Evolutionary conservation across 306 rosid genomes (phyloP), one percentile per base, ranked within the genome.

Genomic region (Arachis hypogaea): DNA sequence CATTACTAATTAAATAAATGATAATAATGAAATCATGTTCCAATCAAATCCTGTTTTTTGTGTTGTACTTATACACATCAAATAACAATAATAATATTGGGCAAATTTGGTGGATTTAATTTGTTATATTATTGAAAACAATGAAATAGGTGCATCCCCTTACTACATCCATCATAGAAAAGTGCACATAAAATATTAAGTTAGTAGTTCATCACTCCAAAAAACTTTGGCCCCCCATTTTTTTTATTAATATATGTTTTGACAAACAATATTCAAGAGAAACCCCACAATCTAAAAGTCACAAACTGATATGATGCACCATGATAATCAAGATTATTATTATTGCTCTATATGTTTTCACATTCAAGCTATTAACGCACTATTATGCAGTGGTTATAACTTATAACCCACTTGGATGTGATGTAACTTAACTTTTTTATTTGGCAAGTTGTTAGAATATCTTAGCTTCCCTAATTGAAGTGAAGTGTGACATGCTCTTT

Each of bases 361-460:
- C 64, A 78, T 79, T 60, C 69, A 72, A 85, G 71, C 74, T 82
- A 80, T 77, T 82, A 55, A 18, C 58, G 7, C 68, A 42, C 4
- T 33, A 2, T 2, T 33, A 60, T 76, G 68, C 65, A 67, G 75
- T 78, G 84, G 80, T 82, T 81, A 66, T 84, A 84, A 71, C 85
- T 62, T 81, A 66, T 84, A 84, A 71, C 83, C 64, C 77, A 59
- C 84, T 76, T 4, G 71, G 84, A 85, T 82, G 82, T 82, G 86
- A 85, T 58, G 69, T 81, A 73, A 64, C 62, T 51, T 77, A 59
- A 62, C 82, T 80, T 63, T 22, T 33, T 4, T 68, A 49, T 63
- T 7, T 57, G 8, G 22, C 45, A 76, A 83, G 65, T 72, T 76
- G 56, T 61, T 80, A 45, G 36, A 79, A 71, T 67, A 75, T 54